Evolutionary conservation across 805 yeast genomes (phyloP).

Genomic region (Candida coquimbonensis): DNA sequence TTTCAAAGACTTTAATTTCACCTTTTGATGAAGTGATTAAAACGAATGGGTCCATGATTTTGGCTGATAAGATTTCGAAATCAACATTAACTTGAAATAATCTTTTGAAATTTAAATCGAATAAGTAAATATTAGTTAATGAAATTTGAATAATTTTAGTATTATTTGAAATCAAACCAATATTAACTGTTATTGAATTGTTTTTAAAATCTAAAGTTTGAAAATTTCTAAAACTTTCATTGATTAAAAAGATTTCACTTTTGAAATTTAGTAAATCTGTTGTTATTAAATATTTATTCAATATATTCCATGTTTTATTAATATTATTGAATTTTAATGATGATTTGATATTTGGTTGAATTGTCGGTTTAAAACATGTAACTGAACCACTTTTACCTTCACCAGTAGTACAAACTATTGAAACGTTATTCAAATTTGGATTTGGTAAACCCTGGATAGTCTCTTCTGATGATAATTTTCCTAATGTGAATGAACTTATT

Average conservation of each 20-base stretch:
- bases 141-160: slow-evolving; percentile 70
- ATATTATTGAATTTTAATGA: slow-evolving; percentile 68
- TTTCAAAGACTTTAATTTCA: slow-evolving; percentile 55
- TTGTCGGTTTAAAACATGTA: slow-evolving; percentile 56
- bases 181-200: slow-evolving; percentile 56
- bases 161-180: slow-evolving; percentile 50
- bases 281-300: slow-evolving; percentile 57
- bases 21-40: slow-evolving; percentile 62
- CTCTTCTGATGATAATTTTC: slow-evolving; percentile 47
- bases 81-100: slow-evolving; percentile 45
- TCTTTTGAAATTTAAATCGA: slow-evolving; percentile 53
- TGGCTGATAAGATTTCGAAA: slow-evolving; percentile 58
- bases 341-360: slow-evolving; percentile 61
- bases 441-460: slow-evolving; percentile 56
- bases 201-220: slow-evolving; percentile 57
- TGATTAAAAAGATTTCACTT: slow-evolving; percentile 62
- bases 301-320: slow-evolving; percentile 68
- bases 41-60: slow-evolving; percentile 54
- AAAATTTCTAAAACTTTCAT: slow-evolving; percentile 53
- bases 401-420: slow-evolving; percentile 68
- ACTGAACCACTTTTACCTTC: slow-evolving; percentile 46
- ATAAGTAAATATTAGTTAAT: slow-evolving; percentile 53
- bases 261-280: slow-evolving; percentile 59
- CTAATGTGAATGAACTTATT: slow-evolving; percentile 58
- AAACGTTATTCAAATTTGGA: slow-evolving; percentile 60